phyloP scores from a whole-genome alignment of 1,284 basidiomycete species.

The Testicularia cyperi region DNA sequence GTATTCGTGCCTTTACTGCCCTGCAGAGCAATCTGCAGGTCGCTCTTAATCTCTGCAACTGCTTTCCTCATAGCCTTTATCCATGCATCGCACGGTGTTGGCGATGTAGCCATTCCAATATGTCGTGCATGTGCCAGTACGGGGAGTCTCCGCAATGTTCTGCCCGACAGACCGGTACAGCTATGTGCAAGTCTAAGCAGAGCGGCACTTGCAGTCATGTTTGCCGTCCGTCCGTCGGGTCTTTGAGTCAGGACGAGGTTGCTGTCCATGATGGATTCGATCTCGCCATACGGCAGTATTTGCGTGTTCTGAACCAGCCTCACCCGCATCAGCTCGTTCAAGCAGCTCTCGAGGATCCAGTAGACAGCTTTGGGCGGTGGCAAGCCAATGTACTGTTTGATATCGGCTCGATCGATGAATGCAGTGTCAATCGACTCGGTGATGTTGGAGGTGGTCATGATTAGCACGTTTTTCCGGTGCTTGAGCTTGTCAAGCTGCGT shows the following conservation, averaged over 20 bases:
- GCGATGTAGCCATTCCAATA: slow-evolving; percentile 62
- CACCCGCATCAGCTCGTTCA: slow-evolving; percentile 75
- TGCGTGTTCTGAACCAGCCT: slow-evolving; percentile 67
- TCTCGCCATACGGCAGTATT: neutral
- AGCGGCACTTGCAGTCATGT: no score
- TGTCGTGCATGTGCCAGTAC: slow-evolving; percentile 85
- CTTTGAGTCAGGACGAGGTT: no score
- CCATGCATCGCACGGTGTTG: slow-evolving; percentile 27
- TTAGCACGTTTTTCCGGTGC: slow-evolving; percentile 85
- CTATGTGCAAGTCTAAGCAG: slow-evolving; percentile 69
- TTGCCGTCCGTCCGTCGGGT: no score
- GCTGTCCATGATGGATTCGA: no score
- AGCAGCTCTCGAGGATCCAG: slow-evolving; percentile 82
- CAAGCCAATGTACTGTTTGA: slow-evolving; percentile 88
- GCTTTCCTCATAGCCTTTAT: slow-evolving; percentile 40
- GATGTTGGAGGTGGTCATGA: slow-evolving; percentile 96
- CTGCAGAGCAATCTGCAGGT: neutral
- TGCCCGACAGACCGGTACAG: slow-evolving; percentile 85
- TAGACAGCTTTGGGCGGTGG: slow-evolving; percentile 88
- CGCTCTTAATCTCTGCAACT: slow-evolving; percentile 6
- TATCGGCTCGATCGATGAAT: slow-evolving; percentile 94
- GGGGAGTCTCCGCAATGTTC: slow-evolving; percentile 82
- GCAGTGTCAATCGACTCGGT: slow-evolving; percentile 91
- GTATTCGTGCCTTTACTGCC: no score
- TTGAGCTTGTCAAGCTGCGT: slow-evolving; percentile 96